Evolutionary conservation across 805 yeast genomes (phyloP), one percentile per base, ranked within the genome.

Genomic region (Zygosaccharomyces lentus): DNA sequence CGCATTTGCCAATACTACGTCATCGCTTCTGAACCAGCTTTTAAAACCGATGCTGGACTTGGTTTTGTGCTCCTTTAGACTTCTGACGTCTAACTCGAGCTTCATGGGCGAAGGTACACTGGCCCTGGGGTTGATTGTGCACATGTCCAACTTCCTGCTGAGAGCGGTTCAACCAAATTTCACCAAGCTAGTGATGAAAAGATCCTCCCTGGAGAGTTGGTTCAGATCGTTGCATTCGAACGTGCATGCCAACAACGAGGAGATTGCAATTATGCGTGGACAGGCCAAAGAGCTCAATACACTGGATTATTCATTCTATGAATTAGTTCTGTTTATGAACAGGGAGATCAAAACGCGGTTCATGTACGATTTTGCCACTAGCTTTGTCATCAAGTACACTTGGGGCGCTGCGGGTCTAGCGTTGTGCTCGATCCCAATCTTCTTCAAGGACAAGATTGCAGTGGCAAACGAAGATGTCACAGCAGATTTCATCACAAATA

Each of bases 331-430:
- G 49, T 91, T 89, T 65, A 74, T 83, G 53, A 79, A 84, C 57
- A 77, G 81, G 67, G 90, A 85, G 59, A 76, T 84, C 52, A 78
- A 85, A 67, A 82, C 86, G 55, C 75, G 83, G 69, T 82, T 91
- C 24, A 64, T 84, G 21, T 91, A 89, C 66, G 89, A 89, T 59
- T 77, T 87, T 54, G 85, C 91, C 1, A 93, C 91, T 54, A 87
- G 84, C 41, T 90, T 89, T 57, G 81, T 88, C 44, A 90, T 90
- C 50, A 90, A 90, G 68, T 90, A 90, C 66, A 79, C 88, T 40
- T 84, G 96, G 90, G 98, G 98, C 51, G 98, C 96, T 2, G 87
- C 93, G 26, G 98, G 98, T 9, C 74, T 90, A 49, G 78, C 82
- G 1, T 72, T 90, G 39, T 90, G 97, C 66, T 81, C 96, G 2